Percentiles rank a stretch among this genome's conserved stretches.
phyloP scores from a whole-genome alignment of 352 stramenopile genomes.

The Blastocystis sp. region DNA sequence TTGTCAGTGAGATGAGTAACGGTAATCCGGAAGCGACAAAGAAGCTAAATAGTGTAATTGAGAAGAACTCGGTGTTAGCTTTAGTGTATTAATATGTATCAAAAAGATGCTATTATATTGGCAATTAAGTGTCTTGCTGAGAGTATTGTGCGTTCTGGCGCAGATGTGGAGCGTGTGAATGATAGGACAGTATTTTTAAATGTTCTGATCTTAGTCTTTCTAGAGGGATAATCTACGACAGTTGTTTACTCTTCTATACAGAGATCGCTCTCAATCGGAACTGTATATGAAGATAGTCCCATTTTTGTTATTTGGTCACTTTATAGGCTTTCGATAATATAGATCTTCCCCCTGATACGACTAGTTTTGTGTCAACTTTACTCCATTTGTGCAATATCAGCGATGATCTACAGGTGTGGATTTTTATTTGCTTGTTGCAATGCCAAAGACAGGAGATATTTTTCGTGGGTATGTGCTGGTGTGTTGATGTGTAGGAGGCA shows the following conservation, averaged over 20 bases:
- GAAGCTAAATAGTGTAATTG: not conserved
- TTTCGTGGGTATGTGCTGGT: not conserved
- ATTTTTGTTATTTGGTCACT: not conserved
- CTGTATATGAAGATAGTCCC: not conserved
- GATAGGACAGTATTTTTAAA: not conserved
- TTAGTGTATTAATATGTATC: not conserved
- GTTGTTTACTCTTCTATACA: not conserved
- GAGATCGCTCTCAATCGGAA: not conserved
- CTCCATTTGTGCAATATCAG: not conserved
- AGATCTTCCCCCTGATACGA: constrained; percentile 17
- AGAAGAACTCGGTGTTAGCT: not conserved
- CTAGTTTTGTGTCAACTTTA: not conserved
- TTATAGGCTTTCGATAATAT: constrained; percentile 15
- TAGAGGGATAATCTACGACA: not conserved
- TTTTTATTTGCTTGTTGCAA: not conserved
- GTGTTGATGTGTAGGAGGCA: not conserved
- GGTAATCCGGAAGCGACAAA: not conserved
- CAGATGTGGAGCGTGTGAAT: not conserved
- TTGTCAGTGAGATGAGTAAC: not conserved
- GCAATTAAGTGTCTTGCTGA: constrained; percentile 10
- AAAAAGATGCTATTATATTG: not conserved
- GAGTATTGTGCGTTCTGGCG: not conserved
- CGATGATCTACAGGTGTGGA: constrained; percentile 5
- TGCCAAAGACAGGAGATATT: constrained; percentile 5
- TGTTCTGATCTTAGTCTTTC: not conserved